Evolutionary conservation across 768 basidiomycete genomes (phyloP).

Genomic region (Cystoderma amianthinum): DNA sequence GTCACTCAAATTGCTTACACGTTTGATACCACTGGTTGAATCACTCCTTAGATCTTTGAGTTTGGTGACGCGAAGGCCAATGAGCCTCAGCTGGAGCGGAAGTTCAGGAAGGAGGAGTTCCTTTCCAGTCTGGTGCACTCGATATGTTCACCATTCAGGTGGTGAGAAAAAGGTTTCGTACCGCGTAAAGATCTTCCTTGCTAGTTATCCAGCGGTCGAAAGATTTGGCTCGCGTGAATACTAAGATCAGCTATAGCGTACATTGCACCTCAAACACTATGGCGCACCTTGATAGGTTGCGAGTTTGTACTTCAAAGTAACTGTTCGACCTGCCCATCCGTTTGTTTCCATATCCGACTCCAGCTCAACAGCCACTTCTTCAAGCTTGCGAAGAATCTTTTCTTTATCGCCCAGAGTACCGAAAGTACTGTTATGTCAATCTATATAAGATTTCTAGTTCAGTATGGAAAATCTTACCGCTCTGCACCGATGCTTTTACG

Average conservation of each 20-base stretch:
- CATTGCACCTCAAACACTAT: not conserved
- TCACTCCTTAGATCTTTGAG: constrained; percentile 70
- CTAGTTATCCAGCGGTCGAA: constrained; percentile 71
- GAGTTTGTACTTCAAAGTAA: constrained; percentile 91
- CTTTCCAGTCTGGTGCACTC: constrained; percentile 55
- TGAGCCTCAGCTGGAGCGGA: constrained; percentile 73
- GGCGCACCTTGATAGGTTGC: constrained; percentile 75
- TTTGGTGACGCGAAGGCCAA: constrained; percentile 86
- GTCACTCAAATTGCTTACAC: constrained; percentile 34
- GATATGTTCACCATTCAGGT: constrained; percentile 5
- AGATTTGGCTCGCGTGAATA: constrained; percentile 80
- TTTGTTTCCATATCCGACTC: constrained; percentile 71
- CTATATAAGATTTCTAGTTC: not conserved
- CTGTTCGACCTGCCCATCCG: constrained; percentile 82
- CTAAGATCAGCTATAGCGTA: constrained; percentile 21
- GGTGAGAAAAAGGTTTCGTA: constrained; percentile 24
- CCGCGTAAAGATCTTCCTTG: constrained; percentile 72
- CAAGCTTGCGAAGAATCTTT: constrained; percentile 68
- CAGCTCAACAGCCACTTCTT: constrained; percentile 76
- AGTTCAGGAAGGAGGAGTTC: constrained; percentile 77
- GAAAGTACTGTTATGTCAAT: constrained; percentile 60
- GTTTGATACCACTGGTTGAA: constrained; percentile 59
- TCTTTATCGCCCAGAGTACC: constrained; percentile 55
- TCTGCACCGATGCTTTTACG: constrained; percentile 92
- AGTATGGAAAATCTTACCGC: constrained; percentile 36